Conservation (phyloP, 257 asterid species). For the Anisodus tanguticus region DNA sequence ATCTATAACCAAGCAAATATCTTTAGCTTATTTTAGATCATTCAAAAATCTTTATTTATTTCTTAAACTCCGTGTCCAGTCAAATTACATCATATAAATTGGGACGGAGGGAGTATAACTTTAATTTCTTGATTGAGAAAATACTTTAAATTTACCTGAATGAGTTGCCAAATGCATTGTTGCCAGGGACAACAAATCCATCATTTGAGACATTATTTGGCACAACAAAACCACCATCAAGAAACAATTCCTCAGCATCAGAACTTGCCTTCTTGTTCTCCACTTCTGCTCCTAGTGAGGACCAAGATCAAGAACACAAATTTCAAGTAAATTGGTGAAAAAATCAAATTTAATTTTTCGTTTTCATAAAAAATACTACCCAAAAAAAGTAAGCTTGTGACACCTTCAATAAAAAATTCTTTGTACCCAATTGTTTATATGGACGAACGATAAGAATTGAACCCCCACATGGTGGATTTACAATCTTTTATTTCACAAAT, state of each 20-base stretch:
- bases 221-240: conserved; percentile 12
- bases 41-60: too few species aligned
- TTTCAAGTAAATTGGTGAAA: not conserved
- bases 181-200: conserved; percentile 40
- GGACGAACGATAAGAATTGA: too few species aligned
- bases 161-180: conserved; percentile 48
- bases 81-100: too few species aligned
- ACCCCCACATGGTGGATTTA: too few species aligned
- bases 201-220: conserved; percentile 15
- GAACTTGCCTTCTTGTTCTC: not conserved
- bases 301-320: not conserved
- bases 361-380: too few species aligned
- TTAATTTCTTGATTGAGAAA: not conserved
- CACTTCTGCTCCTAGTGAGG: not conserved
- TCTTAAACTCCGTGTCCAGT: too few species aligned
- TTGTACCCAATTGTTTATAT: too few species aligned
- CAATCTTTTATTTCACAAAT: not conserved
- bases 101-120: not conserved
- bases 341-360: too few species aligned
- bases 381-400: too few species aligned
- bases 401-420: too few species aligned
- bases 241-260: conserved; percentile 13
- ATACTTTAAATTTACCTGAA: conserved; percentile 39
- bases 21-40: too few species aligned
- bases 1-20: too few species aligned